Conservation (phyloP, 225 moss, liverwort and hornwort species). For the Antitrichia curtipendula region DNA sequence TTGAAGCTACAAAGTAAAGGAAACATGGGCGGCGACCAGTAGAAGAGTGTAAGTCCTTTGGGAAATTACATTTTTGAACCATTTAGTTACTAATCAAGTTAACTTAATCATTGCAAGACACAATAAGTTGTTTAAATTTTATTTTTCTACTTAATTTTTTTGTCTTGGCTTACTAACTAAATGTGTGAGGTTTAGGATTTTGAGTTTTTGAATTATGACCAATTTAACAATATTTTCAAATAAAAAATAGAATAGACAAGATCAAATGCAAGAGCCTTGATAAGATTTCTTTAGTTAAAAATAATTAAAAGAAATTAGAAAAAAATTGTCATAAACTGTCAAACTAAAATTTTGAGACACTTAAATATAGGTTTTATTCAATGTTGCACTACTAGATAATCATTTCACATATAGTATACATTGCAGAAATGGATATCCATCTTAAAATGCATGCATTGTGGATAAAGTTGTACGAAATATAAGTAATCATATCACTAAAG, state of each 20-base stretch:
- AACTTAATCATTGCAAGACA: too few relatives aligned
- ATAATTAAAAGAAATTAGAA: background rate
- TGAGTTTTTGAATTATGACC: background rate
- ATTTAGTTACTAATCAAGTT: background rate
- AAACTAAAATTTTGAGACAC: background rate
- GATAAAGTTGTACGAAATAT: background rate
- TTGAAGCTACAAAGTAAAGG: background rate
- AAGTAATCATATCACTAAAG: background rate
- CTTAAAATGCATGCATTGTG: background rate
- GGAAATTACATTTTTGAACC: background rate
- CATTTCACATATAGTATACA: background rate
- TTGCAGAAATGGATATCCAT: background rate
- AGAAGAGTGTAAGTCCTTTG: background rate
- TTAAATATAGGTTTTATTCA: background rate
- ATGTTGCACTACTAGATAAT: background rate
- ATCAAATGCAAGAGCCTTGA: background rate
- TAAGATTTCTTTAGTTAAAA: rapidly evolving
- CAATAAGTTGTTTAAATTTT: background rate
- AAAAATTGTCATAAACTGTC: background rate
- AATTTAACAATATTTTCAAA: rapidly evolving
- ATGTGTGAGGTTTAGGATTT: background rate
- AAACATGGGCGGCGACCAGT: background rate
- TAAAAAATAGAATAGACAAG: background rate
- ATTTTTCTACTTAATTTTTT: background rate
- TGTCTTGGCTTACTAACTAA: too few relatives aligned